Evolutionary conservation across 768 basidiomycete genomes (phyloP).

Genomic region (Boletus bicolor): DNA sequence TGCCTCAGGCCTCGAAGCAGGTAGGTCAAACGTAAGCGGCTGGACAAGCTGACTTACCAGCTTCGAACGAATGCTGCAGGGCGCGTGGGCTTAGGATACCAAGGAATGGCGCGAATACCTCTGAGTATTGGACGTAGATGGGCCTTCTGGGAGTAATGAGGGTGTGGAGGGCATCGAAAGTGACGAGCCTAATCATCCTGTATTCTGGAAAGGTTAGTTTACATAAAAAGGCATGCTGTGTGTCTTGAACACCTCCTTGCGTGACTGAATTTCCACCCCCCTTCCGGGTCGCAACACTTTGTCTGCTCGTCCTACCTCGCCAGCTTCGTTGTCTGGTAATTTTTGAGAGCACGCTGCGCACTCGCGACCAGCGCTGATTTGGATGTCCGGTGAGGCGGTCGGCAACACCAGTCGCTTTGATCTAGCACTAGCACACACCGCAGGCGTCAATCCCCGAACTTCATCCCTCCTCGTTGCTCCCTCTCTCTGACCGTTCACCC

Average conservation of each 20-base stretch:
- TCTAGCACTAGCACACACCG: conserved; percentile 24
- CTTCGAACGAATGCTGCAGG: conserved; percentile 58
- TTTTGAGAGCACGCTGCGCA: conserved; percentile 9
- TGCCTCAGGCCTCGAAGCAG: conserved; percentile 41
- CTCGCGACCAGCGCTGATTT: conserved; percentile 17
- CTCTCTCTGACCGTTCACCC: conserved; percentile 19
- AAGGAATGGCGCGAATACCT: conserved; percentile 63
- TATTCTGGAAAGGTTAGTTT: neutral
- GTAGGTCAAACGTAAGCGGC: conserved; percentile 1
- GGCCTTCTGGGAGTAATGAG: conserved; percentile 66
- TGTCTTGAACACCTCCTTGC: neutral
- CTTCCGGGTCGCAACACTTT: conserved; percentile 9
- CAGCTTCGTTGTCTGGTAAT: neutral
- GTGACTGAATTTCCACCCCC: conserved; percentile 2
- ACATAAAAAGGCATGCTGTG: conserved; percentile 15
- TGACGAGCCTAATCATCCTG: conserved; percentile 55
- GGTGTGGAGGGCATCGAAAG: conserved; percentile 81
- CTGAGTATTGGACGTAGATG: conserved; percentile 58
- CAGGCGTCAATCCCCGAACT: conserved; percentile 29
- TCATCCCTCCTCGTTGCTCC: conserved; percentile 10
- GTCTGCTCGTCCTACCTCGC: conserved; percentile 10
- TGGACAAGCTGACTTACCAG: conserved; percentile 35
- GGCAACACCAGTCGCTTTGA: conserved; percentile 11
- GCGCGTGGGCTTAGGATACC: conserved; percentile 53
- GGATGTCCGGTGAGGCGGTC: conserved; percentile 17